These are phyloP conservation scores for Arthrobotrys entomopaga DNA, from an alignment of 2,329 filamentous ascomycete genomes.

Conservation along the genomic window DNA sequence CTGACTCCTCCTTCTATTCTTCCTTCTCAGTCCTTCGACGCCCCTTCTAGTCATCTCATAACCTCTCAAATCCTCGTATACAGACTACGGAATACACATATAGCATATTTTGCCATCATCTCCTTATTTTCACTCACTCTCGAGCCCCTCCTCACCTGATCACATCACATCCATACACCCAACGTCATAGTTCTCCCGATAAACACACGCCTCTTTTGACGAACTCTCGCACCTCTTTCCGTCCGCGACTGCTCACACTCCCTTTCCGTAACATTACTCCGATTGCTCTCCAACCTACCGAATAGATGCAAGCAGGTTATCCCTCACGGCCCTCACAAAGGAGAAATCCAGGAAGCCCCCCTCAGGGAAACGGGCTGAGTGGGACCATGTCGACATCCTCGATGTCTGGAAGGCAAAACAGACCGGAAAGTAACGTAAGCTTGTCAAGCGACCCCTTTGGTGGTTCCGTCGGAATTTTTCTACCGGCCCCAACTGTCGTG, in stretches of 20 bases:
- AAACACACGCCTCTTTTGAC: neutral
- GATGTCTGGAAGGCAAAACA: slow-evolving; percentile 39
- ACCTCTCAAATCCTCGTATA: too few relatives aligned
- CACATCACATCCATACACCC: neutral
- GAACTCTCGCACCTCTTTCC: neutral
- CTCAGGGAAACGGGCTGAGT: slow-evolving; percentile 48
- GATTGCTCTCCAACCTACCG: slow-evolving; percentile 18
- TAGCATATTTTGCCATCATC: too few relatives aligned
- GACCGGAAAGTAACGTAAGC: slow-evolving; percentile 51
- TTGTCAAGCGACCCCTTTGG: neutral
- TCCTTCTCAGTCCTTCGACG: too few relatives aligned
- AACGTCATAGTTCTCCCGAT: too few relatives aligned
- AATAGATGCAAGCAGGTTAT: slow-evolving; percentile 51
- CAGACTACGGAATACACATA: too few relatives aligned
- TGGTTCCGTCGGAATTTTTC: neutral
- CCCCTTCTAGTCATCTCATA: too few relatives aligned
- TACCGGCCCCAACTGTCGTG: too few relatives aligned
- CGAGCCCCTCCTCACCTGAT: slow-evolving; percentile 6
- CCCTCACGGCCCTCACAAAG: slow-evolving; percentile 45
- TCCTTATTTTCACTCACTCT: neutral
- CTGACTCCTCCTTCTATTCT: neutral
- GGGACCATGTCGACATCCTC: slow-evolving; percentile 51
- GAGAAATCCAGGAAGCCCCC: slow-evolving; percentile 48
- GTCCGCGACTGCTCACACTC: neutral
- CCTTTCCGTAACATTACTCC: neutral